Percentiles rank a stretch among this genome's conserved stretches.
phyloP scores from a whole-genome alignment of 1,139 yeast genomes.

The Magnusiomyces suaveolens region DNA sequence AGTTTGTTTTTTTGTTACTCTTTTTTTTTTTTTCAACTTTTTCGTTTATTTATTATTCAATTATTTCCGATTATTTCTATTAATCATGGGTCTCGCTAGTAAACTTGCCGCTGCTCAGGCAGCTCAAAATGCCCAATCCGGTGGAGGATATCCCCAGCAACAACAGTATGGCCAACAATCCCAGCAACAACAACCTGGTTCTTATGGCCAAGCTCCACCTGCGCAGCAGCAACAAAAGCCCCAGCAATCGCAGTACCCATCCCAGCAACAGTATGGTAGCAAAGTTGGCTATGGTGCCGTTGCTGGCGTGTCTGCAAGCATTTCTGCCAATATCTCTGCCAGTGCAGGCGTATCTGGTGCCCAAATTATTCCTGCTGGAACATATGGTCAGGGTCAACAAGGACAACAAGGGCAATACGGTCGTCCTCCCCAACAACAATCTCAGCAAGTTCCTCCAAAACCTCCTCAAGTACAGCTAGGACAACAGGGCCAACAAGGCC shows the following conservation, averaged over 20 bases:
- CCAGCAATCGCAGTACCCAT: background rate
- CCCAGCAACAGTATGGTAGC: slow-evolving; percentile 1
- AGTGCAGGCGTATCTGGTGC: background rate
- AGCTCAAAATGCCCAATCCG: slow-evolving; percentile 4
- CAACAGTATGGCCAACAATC: slow-evolving; percentile 12
- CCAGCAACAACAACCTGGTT: slow-evolving; percentile 8
- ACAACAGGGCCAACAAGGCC: slow-evolving; percentile 6
- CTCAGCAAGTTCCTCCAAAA: slow-evolving; percentile 1
- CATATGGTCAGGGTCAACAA: background rate
- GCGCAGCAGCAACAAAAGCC: background rate
- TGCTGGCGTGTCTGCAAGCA: background rate
- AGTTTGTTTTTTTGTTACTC: background rate
- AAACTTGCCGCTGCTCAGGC: slow-evolving; percentile 15
- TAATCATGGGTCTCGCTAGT: slow-evolving; percentile 15
- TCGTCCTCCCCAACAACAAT: slow-evolving; percentile 4
- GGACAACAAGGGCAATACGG: background rate
- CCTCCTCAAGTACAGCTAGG: background rate
- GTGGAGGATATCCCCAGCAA: slow-evolving; percentile 4
- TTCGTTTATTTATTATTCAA: too few species aligned
- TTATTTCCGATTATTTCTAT: too few species aligned
- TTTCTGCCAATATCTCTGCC: background rate
- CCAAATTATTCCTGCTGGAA: background rate
- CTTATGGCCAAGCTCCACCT: slow-evolving; percentile 8
- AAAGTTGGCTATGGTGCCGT: background rate
- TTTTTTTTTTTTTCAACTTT: background rate